Conservation (phyloP, 306 rosid species). For the Malus sylvestris region DNA sequence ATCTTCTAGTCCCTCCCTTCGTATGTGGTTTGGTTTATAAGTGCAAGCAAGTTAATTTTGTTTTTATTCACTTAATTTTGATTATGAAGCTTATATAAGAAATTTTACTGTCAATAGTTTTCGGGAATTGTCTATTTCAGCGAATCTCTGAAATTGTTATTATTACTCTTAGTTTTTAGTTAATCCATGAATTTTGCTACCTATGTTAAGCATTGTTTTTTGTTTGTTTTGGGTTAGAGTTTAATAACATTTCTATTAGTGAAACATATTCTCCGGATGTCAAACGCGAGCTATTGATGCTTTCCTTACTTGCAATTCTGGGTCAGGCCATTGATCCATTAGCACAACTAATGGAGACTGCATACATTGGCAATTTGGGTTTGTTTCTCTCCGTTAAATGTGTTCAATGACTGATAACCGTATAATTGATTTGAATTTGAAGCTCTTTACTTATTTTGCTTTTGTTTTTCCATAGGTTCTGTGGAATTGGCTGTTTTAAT, state of each 20-base stretch:
- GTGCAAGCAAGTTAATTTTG: neutral
- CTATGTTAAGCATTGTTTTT: neutral
- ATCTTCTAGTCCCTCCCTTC: neutral
- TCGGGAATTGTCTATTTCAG: neutral
- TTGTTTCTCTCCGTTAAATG: neutral
- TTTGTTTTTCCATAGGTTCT: slow-evolving; percentile 39
- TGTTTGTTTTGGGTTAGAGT: slow-evolving; percentile 1
- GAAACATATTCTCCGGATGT: slow-evolving; percentile 24
- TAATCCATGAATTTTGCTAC: neutral
- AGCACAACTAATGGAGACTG: slow-evolving; percentile 92
- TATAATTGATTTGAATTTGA: neutral
- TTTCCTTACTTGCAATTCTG: slow-evolving; percentile 69
- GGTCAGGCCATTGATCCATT: slow-evolving; percentile 93
- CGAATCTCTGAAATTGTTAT: neutral
- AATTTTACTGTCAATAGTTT: neutral
- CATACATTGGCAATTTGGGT: slow-evolving; percentile 89
- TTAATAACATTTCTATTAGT: slow-evolving; percentile 22
- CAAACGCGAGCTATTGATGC: slow-evolving; percentile 60
- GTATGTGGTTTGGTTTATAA: neutral
- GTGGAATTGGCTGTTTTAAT: slow-evolving; percentile 19
- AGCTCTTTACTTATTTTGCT: neutral
- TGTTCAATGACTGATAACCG: neutral
- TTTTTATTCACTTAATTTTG: neutral
- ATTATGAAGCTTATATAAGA: neutral
- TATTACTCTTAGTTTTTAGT: neutral